Evolutionary conservation across 495 filamentous ascomycete species (phyloP).

Genomic region (Evernia prunastri): DNA sequence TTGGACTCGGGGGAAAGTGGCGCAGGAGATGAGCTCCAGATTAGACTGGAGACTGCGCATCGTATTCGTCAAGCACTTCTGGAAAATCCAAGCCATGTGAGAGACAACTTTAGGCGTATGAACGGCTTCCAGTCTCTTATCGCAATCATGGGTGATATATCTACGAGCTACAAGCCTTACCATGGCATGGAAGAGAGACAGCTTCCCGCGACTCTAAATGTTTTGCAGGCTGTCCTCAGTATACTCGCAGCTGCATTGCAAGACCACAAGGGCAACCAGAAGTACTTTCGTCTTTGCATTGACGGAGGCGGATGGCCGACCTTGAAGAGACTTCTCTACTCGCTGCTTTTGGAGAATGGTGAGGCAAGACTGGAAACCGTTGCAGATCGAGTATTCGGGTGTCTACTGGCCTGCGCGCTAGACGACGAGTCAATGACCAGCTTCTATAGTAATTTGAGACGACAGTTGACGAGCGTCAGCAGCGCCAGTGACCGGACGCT

Average conservation of each 20-base stretch:
- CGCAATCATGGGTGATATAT: constrained; percentile 48
- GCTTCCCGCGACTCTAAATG: constrained; percentile 54
- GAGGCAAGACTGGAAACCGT: constrained; percentile 51
- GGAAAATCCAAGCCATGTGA: constrained; percentile 43
- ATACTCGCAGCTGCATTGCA: constrained; percentile 70
- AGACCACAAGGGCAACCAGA: constrained; percentile 76
- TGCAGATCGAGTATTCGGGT: constrained; percentile 72
- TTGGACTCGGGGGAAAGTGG: neutral
- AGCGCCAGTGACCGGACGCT: neutral
- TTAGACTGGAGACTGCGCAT: constrained; percentile 20
- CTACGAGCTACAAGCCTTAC: constrained; percentile 7
- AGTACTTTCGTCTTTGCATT: constrained; percentile 72
- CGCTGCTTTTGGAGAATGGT: constrained; percentile 49
- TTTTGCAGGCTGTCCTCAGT: constrained; percentile 63
- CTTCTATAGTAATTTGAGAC: constrained; percentile 27
- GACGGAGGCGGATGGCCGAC: constrained; percentile 69
- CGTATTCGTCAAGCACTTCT: constrained; percentile 51
- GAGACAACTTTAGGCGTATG: constrained; percentile 79
- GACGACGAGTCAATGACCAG: constrained; percentile 63
- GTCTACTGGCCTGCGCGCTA: constrained; percentile 73
- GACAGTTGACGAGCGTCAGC: neutral
- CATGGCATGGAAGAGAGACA: constrained; percentile 50
- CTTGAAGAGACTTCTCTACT: constrained; percentile 61
- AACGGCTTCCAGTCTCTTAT: constrained; percentile 70
- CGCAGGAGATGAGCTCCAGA: constrained; percentile 9